phyloP scores from a whole-genome alignment of 1,284 basidiomycete genomes.

The Naganishia liquefaciens region DNA sequence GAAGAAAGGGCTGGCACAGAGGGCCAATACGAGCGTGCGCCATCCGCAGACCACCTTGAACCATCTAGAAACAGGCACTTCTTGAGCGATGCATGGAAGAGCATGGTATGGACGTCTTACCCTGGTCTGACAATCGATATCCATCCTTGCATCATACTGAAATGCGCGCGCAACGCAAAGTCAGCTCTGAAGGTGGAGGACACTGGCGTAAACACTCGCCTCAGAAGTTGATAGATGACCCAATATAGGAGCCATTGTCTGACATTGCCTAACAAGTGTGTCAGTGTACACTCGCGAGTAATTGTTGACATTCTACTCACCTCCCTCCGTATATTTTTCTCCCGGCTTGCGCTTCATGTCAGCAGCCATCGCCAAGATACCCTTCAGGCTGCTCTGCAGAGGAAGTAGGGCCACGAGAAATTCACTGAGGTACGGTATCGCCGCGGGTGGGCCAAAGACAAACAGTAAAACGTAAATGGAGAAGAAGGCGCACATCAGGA shows the following conservation, averaged over 20 bases:
- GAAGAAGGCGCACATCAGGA: conserved; percentile 18
- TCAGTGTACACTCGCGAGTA: not conserved
- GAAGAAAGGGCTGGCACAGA: conserved; percentile 25
- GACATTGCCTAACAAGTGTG: conserved; percentile 15
- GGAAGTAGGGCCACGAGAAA: conserved; percentile 26
- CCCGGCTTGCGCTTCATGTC: conserved; percentile 31
- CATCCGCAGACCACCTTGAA: conserved; percentile 25
- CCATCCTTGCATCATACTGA: conserved; percentile 26
- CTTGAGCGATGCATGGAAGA: not conserved
- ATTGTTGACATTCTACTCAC: not conserved
- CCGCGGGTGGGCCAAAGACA: conserved; percentile 27
- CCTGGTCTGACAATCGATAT: conserved; percentile 21
- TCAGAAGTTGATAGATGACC: conserved; percentile 23
- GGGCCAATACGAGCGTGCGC: conserved; percentile 14
- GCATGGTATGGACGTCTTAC: not conserved
- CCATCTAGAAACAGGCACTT: conserved; percentile 12
- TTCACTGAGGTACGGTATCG: conserved; percentile 29
- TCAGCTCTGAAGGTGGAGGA: not conserved
- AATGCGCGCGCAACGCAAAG: not conserved
- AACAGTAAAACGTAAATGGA: conserved; percentile 26
- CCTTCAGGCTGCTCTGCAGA: conserved; percentile 27
- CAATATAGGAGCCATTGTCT: conserved; percentile 33
- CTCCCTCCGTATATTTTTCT: conserved; percentile 25
- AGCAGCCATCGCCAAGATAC: conserved; percentile 51
- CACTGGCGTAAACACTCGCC: not conserved